phyloP scores from a whole-genome alignment of 108 stramenopile genomes.

The Asterionellopsis glacialis region DNA sequence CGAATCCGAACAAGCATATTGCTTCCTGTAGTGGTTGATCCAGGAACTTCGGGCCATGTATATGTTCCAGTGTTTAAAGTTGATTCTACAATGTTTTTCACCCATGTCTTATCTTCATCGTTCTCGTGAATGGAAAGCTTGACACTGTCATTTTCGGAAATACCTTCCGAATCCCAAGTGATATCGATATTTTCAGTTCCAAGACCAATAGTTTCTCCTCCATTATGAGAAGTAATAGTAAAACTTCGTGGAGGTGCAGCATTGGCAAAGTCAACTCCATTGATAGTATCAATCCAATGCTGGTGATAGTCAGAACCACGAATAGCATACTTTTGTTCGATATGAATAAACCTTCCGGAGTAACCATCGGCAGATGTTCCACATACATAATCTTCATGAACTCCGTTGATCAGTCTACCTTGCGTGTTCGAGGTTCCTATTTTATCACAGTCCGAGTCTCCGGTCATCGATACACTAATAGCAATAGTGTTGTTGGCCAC shows the following conservation, averaged over 20 bases:
- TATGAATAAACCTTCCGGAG: slow-evolving; percentile 13
- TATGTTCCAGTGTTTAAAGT: background rate
- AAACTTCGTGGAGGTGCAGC: background rate
- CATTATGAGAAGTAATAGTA: background rate
- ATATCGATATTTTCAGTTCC: background rate
- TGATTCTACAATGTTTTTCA: background rate
- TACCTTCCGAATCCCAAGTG: background rate
- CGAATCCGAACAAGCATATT: background rate
- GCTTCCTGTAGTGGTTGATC: background rate
- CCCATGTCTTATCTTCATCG: background rate
- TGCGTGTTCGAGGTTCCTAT: slow-evolving; percentile 15
- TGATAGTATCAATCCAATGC: slow-evolving; percentile 9
- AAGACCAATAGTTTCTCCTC: background rate
- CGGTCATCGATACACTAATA: background rate
- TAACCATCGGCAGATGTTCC: background rate
- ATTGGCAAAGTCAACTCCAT: background rate
- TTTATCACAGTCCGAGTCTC: background rate
- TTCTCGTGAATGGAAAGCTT: background rate
- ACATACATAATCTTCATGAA: slow-evolving; percentile 4
- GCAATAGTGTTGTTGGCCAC: background rate
- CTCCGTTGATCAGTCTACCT: slow-evolving; percentile 19
- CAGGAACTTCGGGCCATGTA: background rate
- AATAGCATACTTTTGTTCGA: slow-evolving; percentile 15
- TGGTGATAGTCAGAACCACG: background rate
- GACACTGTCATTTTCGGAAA: background rate